Percentiles rank a stretch among this genome's conserved stretches.
These are phyloP conservation scores for Bipolaris zeicola DNA, from an alignment of 2,329 filamentous ascomycete species.

Conservation along the genomic window DNA sequence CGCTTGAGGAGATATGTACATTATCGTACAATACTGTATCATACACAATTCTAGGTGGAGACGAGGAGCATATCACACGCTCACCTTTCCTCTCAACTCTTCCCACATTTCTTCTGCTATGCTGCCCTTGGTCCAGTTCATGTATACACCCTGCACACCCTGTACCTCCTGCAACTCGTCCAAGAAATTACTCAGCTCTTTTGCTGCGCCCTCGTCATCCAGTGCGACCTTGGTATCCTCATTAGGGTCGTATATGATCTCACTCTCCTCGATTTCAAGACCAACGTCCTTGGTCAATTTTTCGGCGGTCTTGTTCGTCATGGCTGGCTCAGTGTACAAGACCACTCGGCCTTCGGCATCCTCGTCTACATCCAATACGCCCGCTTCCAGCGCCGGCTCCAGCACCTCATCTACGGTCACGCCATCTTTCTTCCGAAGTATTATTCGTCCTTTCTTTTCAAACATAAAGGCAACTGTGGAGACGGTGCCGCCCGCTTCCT, in stretches of 20 bases:
- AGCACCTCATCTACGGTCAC: constrained; percentile 72
- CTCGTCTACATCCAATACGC: constrained; percentile 73
- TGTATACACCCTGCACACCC: constrained; percentile 79
- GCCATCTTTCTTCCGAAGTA: constrained; percentile 66
- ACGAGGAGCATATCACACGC: constrained; percentile 29
- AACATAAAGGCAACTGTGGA: constrained; percentile 86
- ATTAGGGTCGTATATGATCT: constrained; percentile 86
- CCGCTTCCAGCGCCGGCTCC: constrained; percentile 82
- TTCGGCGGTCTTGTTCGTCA: constrained; percentile 68
- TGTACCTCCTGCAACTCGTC: constrained; percentile 70
- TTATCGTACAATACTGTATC: constrained; percentile 21
- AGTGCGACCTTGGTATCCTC: constrained; percentile 74
- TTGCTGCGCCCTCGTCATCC: constrained; percentile 61
- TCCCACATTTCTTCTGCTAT: constrained; percentile 48
- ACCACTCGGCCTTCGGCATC: constrained; percentile 73
- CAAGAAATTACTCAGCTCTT: constrained; percentile 65
- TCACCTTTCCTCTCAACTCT: constrained; percentile 46
- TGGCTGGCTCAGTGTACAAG: constrained; percentile 70
- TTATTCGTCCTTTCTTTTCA: constrained; percentile 74
- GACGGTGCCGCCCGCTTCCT: constrained; percentile 70
- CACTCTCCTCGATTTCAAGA: constrained; percentile 72
- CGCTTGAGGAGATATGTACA: constrained; percentile 34
- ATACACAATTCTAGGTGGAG: not conserved
- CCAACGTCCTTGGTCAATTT: constrained; percentile 66
- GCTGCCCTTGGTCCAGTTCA: constrained; percentile 62